Conservation (phyloP, 176 grass and related monocot genomes). For the Pharus latifolius region DNA sequence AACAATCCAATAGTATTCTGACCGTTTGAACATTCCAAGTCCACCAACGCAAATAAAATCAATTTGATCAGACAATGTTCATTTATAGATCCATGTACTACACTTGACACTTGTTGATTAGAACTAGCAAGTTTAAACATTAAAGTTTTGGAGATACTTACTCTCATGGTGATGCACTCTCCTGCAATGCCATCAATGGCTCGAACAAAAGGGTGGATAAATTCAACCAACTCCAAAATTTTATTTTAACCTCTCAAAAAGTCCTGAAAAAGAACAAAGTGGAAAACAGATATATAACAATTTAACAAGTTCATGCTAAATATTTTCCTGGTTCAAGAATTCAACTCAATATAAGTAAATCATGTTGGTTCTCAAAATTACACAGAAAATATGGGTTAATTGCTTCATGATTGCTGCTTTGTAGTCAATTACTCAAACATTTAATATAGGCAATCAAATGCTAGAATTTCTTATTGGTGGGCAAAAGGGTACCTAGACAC, state of each 20-base stretch:
- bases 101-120: neutral
- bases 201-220: constrained; percentile 65
- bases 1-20: constrained; percentile 24
- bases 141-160: constrained; percentile 19
- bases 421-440: too few species aligned
- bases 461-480: too few species aligned
- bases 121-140: neutral
- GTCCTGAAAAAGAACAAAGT: constrained; percentile 32
- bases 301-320: neutral
- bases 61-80: neutral
- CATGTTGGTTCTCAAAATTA: constrained; percentile 4
- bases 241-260: constrained; percentile 70
- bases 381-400: neutral
- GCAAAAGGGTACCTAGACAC: too few species aligned
- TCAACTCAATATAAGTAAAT: neutral
- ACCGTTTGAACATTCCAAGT: constrained; percentile 24
- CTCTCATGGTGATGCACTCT: constrained; percentile 73
- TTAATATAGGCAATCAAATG: too few species aligned
- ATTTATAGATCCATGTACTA: neutral
- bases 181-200: constrained; percentile 73
- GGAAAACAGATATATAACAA: constrained; percentile 1
- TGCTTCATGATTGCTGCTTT: neutral
- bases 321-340: constrained; percentile 8
- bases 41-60: neutral
- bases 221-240: constrained; percentile 44